These are phyloP conservation scores for Geranomyces variabilis DNA, from an alignment of 192 early-diverging fungal species.

Conservation along the genomic window DNA sequence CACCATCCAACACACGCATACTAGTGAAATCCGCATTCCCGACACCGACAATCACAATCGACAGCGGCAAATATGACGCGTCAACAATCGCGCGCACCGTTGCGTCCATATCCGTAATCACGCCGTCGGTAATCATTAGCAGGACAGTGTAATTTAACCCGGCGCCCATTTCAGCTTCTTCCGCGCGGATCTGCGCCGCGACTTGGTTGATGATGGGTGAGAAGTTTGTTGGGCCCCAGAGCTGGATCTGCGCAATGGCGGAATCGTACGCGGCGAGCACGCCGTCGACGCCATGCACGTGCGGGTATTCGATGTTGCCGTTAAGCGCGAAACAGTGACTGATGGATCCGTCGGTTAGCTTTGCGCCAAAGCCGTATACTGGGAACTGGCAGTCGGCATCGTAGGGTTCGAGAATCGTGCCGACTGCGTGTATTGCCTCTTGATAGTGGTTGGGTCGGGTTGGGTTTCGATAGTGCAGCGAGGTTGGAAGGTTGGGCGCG, in stretches of 20 bases:
- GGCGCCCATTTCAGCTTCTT: not conserved
- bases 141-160: constrained; percentile 17
- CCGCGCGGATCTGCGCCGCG: not conserved
- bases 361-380: constrained; percentile 62
- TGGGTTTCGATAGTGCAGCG: constrained; percentile 50
- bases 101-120: constrained; percentile 26
- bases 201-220: constrained; percentile 43
- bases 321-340: constrained; percentile 55
- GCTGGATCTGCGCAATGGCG: constrained; percentile 40
- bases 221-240: constrained; percentile 62
- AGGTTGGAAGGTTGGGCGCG: constrained; percentile 48
- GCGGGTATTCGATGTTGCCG: constrained; percentile 40
- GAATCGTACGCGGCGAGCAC: constrained; percentile 49
- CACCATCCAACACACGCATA: constrained; percentile 57
- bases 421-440: constrained; percentile 52
- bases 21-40: constrained; percentile 54
- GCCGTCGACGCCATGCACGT: constrained; percentile 57
- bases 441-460: constrained; percentile 51
- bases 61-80: constrained; percentile 47
- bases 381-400: constrained; percentile 56
- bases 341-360: constrained; percentile 38
- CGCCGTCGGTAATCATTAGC: constrained; percentile 24
- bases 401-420: constrained; percentile 52
- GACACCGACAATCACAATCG: constrained; percentile 62
- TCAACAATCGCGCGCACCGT: constrained; percentile 51